phyloP scores from a whole-genome alignment of 257 asterid species.

The Przewalskia tangutica region DNA sequence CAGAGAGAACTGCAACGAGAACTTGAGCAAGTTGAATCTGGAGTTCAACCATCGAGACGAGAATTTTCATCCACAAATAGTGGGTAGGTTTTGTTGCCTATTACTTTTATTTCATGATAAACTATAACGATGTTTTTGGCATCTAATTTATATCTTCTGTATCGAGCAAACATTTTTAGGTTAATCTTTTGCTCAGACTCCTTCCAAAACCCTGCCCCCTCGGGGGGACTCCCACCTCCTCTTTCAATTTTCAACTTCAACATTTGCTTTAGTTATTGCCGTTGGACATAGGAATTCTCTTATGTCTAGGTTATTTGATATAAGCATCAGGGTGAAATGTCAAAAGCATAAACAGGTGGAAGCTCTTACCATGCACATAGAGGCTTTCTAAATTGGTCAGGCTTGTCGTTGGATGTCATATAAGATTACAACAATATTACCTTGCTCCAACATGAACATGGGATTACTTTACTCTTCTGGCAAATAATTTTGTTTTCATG shows the following conservation, averaged over 20 bases:
- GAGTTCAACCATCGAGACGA: conserved; percentile 64
- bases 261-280: background rate
- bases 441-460: background rate
- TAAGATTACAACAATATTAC: background rate
- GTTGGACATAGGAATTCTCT: background rate
- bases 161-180: background rate
- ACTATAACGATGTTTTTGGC: background rate
- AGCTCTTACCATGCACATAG: background rate
- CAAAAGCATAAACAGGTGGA: background rate
- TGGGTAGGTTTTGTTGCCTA: conserved; percentile 38
- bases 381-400: background rate
- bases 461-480: background rate
- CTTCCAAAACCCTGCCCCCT: background rate
- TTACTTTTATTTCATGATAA: background rate
- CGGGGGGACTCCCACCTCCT: background rate
- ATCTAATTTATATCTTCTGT: background rate
- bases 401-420: background rate
- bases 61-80: conserved; percentile 65
- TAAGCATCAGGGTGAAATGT: background rate
- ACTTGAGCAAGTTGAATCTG: conserved; percentile 93
- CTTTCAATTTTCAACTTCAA: background rate
- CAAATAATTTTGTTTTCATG: background rate
- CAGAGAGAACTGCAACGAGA: conserved; percentile 94
- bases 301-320: background rate
- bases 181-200: background rate